phyloP scores from a whole-genome alignment of 2,329 filamentous ascomycete genomes.

The Fusarium sp. region DNA sequence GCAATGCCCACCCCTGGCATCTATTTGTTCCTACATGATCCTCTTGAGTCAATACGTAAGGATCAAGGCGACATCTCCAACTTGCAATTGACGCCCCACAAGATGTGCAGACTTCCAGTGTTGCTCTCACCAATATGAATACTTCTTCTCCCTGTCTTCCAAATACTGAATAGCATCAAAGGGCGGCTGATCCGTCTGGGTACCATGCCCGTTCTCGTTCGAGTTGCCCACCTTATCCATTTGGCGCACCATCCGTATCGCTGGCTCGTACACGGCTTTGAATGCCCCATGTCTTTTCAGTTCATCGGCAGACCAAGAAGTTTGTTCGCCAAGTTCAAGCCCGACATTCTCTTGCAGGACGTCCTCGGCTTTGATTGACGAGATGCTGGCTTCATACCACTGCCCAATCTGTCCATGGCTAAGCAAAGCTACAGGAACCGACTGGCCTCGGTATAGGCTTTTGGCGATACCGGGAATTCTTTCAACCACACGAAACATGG shows the following conservation, averaged over 20 bases:
- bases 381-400: conserved; percentile 49
- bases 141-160: conserved; percentile 4
- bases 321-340: conserved; percentile 45
- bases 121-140: conserved; percentile 38
- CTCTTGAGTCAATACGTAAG: not conserved
- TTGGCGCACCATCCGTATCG: conserved; percentile 47
- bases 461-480: not conserved
- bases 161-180: conserved; percentile 16
- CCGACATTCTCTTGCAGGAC: conserved; percentile 43
- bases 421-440: conserved; percentile 13
- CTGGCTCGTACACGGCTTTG: conserved; percentile 45
- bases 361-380: conserved; percentile 36
- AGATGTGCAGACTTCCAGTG: not conserved
- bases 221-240: conserved; percentile 49
- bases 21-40: not conserved
- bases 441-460: conserved; percentile 19
- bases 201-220: conserved; percentile 45
- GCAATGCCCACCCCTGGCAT: not conserved
- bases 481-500: conserved; percentile 39
- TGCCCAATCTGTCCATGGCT: conserved; percentile 21
- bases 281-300: conserved; percentile 41
- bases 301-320: conserved; percentile 42
- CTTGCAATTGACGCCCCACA: not conserved
- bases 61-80: too few species aligned
- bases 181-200: conserved; percentile 8